Conservation (phyloP, 352 stramenopile genomes). For the Phytophthora meadii region DNA sequence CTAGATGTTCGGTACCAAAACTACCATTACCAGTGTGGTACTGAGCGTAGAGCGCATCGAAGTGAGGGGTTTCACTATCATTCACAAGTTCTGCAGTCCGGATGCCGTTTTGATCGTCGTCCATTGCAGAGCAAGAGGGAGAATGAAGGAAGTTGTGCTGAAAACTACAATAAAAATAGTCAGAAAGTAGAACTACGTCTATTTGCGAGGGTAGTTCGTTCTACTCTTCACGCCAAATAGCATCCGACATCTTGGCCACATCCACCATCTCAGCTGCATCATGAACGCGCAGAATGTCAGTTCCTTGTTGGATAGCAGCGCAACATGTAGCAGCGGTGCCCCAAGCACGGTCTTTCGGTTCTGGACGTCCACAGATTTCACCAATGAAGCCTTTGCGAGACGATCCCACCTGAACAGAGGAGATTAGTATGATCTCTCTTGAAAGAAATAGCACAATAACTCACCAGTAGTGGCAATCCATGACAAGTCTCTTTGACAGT, state of each 20-base stretch:
- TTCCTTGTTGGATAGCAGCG: conserved; percentile 74
- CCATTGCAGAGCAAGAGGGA: conserved; percentile 18
- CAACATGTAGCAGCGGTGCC: conserved; percentile 94
- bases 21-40: conserved; percentile 52
- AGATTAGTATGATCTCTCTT: not conserved
- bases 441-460: not conserved
- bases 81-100: conserved; percentile 33
- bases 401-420: conserved; percentile 76
- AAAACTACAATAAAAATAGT: conserved; percentile 24
- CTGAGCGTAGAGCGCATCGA: conserved; percentile 60
- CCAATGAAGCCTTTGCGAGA: conserved; percentile 99
- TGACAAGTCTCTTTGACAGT: conserved; percentile 56
- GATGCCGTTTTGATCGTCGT: conserved; percentile 35
- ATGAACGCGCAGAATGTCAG: conserved; percentile 96
- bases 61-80: conserved; percentile 68
- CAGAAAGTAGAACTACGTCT: not conserved
- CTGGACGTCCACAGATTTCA: conserved; percentile 86
- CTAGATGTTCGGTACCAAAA: conserved; percentile 69
- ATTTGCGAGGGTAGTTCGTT: conserved; percentile 13
- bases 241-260: conserved; percentile 91
- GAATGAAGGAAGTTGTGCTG: not conserved
- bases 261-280: conserved; percentile 94
- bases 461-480: conserved; percentile 64
- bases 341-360: conserved; percentile 91
- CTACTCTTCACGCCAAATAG: conserved; percentile 79